Conservation (phyloP, 345 rosid species). For the Aurinia saxatilis region DNA sequence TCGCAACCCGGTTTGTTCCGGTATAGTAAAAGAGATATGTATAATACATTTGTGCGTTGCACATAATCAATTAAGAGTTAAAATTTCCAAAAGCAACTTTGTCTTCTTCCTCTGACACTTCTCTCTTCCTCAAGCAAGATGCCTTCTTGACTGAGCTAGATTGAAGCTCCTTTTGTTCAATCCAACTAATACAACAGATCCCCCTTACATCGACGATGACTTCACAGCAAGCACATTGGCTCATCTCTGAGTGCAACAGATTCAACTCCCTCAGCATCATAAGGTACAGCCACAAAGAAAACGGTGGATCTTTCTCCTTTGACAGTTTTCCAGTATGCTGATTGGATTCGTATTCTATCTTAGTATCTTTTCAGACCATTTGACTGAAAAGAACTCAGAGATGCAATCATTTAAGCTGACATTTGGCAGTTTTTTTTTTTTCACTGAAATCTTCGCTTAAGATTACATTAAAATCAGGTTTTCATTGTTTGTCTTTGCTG, state of each 20-base stretch:
- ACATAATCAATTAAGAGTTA: no score
- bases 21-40: no score
- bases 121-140: no score
- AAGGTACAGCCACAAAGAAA: background rate
- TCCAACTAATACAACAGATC: no score
- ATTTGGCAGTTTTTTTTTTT: background rate
- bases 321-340: conserved; percentile 3
- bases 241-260: background rate
- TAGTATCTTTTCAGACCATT: background rate
- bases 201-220: background rate
- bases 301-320: conserved; percentile 6
- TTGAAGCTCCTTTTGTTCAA: no score
- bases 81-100: no score
- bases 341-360: background rate
- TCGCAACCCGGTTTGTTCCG: no score
- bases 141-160: no score
- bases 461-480: background rate
- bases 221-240: background rate
- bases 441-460: background rate
- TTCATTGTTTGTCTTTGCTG: background rate
- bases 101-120: no score
- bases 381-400: background rate
- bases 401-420: background rate
- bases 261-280: conserved; percentile 3
- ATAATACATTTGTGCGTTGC: no score